A percentile compares a stretch with the other conserved stretches of the same genome.
Evolutionary conservation across 805 yeast genomes (phyloP).

Genomic region (Teunomyces funiuensis): DNA sequence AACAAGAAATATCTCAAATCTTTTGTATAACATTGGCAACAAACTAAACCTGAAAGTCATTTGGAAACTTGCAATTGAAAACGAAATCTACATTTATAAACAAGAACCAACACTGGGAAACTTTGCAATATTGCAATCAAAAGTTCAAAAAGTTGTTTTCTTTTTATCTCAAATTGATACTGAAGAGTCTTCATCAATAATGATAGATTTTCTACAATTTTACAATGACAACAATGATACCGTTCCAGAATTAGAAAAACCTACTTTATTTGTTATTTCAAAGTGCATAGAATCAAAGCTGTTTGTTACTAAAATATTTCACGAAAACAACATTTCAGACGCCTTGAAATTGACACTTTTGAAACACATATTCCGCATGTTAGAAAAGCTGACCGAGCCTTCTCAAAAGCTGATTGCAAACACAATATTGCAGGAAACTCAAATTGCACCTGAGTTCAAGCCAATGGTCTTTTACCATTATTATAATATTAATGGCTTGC

Average conservation of each 20-base stretch:
- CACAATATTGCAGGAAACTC: conserved; percentile 14
- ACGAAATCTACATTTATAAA: conserved; percentile 27
- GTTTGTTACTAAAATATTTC: background rate
- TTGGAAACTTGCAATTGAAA: conserved; percentile 22
- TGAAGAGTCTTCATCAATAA: background rate
- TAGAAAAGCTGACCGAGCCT: conserved; percentile 18
- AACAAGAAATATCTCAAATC: conserved; percentile 45
- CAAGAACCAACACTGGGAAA: conserved; percentile 5
- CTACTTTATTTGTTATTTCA: background rate
- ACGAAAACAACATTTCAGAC: background rate
- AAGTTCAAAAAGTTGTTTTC: conserved; percentile 33
- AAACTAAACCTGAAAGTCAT: background rate
- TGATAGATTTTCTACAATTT: background rate
- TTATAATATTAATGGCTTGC: conserved; percentile 20
- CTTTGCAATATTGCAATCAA: conserved; percentile 20
- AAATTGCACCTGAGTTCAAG: conserved; percentile 14
- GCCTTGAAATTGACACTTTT: conserved; percentile 7
- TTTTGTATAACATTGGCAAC: conserved; percentile 41
- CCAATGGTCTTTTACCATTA: conserved; percentile 18
- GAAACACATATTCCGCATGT: conserved; percentile 2
- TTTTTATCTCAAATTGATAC: background rate
- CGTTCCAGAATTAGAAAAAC: background rate
- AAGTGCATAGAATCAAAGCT: background rate
- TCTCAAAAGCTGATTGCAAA: conserved; percentile 18
- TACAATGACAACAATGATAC: background rate